Base-by-base conservation (phyloP, 1,284 basidiomycete species). In the Polyporus tsugae region DNA sequence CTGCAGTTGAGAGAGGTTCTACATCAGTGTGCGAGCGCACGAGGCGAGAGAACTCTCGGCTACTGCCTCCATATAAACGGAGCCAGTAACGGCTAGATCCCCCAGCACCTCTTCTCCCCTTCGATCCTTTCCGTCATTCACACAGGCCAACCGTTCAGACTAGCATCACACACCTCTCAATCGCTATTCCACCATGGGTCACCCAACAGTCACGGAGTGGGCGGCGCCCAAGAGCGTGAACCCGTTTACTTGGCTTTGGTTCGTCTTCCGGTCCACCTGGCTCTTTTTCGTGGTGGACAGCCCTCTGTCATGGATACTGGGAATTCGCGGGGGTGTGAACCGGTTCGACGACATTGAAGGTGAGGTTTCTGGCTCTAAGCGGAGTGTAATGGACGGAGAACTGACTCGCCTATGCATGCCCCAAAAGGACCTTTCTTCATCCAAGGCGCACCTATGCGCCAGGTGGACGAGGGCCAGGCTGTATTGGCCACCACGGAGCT, bases 371-470 rank as follows among this genome's bases (percentile, higher is more conserved):
- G 29, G 6, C 29, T 55, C 53, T 15, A n/a, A n/a, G 17, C 17
- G 17, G 6, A 29, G 4, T 13, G 53, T 11, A 19, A n/a, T n/a
- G 17, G 6, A 33, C 4, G 15, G 29, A 55, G 22, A 9, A 35
- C 53, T 35, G 33, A 44, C 42, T 1, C 17, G 29, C 53, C 11
- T 3, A 17, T 15, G 53, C 15, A 15, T 29, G 19, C 29, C 25
- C 5, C 29, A 15, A 15, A 79, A 79, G 78, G 78, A 1, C 78
- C 78, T 0, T 74, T 72, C 65, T 79, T 77, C 65, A 65, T 78
- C 29, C 13, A 70, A 17, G 75, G 73, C 25, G 63, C 77, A 1
- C 78, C 78, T 0, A 57, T 63, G 25, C 71, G 75, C 33, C 67
- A 75, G 58, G 62, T 78, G n/a, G 76, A 71, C 13, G 71, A 73